Evolutionary conservation across 106 monocot genomes (phyloP).

Genomic region (Chionographis japonica): DNA sequence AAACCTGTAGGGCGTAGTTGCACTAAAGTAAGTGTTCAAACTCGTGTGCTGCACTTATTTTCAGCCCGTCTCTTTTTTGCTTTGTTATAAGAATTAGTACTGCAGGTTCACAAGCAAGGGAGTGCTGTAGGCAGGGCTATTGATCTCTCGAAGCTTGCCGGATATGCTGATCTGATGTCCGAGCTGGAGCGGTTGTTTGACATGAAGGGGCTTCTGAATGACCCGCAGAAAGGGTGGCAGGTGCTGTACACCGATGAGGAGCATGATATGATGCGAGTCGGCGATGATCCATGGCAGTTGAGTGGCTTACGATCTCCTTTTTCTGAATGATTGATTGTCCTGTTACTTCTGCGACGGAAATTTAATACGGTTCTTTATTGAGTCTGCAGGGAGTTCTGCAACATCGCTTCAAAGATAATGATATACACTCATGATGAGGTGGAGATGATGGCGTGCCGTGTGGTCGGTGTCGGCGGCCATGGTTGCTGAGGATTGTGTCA

Average conservation of each 20-base stretch:
- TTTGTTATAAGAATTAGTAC: conserved; percentile 7
- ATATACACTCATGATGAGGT: conserved; percentile 24
- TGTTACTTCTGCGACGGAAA: not conserved
- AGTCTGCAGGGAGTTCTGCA: conserved; percentile 38
- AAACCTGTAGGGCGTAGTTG: conserved; percentile 25
- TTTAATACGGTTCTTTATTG: not conserved
- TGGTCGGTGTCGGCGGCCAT: not conserved
- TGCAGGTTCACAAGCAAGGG: conserved; percentile 49
- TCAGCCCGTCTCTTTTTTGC: not conserved
- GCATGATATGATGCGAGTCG: conserved; percentile 24
- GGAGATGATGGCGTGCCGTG: conserved; percentile 2
- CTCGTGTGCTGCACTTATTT: conserved; percentile 29
- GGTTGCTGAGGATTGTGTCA: not conserved
- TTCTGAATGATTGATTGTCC: not conserved
- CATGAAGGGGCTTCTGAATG: conserved; percentile 39
- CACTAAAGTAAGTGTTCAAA: conserved; percentile 27
- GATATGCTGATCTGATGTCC: conserved; percentile 32
- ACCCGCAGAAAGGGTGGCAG: conserved; percentile 24
- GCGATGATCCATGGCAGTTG: conserved; percentile 43
- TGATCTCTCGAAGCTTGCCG: conserved; percentile 32
- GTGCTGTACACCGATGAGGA: conserved; percentile 27
- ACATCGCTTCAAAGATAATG: conserved; percentile 25
- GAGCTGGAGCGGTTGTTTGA: conserved; percentile 33
- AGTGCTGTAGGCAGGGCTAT: conserved; percentile 26
- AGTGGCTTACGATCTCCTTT: conserved; percentile 1